Conservation (phyloP, 306 rosid species). For the Medicago arabica region DNA sequence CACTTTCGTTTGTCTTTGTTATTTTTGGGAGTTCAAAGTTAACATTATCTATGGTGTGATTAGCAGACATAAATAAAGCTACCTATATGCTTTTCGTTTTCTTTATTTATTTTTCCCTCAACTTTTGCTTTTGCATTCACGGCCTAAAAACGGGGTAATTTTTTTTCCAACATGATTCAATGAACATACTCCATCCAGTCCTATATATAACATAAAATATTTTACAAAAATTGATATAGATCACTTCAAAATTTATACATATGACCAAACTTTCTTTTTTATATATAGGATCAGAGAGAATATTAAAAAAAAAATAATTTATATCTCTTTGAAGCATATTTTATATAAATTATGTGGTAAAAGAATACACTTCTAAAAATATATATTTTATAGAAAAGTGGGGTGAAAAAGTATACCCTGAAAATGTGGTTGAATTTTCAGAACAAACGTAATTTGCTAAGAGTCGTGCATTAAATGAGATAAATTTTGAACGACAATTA, state of each 20-base stretch:
- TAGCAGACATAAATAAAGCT: slow-evolving; percentile 29
- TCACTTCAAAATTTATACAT: too few species aligned
- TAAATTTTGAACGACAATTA: too few species aligned
- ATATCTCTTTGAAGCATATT: too few species aligned
- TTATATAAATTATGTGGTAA: too few species aligned
- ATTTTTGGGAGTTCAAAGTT: slow-evolving; percentile 27
- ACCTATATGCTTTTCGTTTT: slow-evolving; percentile 27
- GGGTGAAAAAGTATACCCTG: background rate
- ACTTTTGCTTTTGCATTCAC: background rate
- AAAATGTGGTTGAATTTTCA: background rate
- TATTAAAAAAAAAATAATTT: too few species aligned
- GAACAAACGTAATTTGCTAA: background rate
- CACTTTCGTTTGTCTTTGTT: slow-evolving; percentile 29
- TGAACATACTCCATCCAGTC: background rate
- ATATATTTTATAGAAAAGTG: background rate
- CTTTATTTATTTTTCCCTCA: background rate
- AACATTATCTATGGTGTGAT: slow-evolving; percentile 28
- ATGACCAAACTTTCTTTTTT: too few species aligned
- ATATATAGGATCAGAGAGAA: too few species aligned
- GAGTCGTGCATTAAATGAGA: too few species aligned
- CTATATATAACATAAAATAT: too few species aligned
- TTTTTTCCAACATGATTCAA: too few species aligned
- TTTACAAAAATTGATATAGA: too few species aligned
- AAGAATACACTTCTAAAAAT: too few species aligned
- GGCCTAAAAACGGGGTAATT: background rate